Evolutionary conservation across 805 yeast genomes (phyloP).

Genomic region (Nakazawaea populi): DNA sequence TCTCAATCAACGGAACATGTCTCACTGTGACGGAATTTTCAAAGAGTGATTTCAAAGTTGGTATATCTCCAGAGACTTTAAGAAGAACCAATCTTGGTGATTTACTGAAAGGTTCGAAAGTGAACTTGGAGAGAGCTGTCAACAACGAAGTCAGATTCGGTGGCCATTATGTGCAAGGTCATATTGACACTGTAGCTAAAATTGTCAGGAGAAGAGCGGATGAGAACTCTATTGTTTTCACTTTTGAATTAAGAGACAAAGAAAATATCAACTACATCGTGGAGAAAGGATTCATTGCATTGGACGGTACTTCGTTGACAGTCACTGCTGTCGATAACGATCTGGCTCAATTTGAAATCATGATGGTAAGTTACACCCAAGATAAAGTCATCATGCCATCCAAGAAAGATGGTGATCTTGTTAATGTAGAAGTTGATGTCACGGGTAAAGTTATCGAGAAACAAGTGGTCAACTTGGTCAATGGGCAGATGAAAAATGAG

Average conservation of each 20-base stretch:
- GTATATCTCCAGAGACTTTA: conserved; percentile 88
- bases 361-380: conserved; percentile 92
- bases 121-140: conserved; percentile 91
- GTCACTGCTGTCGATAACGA: conserved; percentile 70
- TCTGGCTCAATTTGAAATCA: conserved; percentile 60
- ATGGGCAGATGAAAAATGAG: conserved; percentile 43
- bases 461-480: conserved; percentile 61
- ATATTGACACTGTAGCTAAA: conserved; percentile 82
- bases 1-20: conserved; percentile 85
- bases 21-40: conserved; percentile 83
- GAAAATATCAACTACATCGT: conserved; percentile 71
- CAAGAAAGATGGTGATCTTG: conserved; percentile 56
- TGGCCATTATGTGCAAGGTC: conserved; percentile 98
- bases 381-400: conserved; percentile 66
- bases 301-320: conserved; percentile 93
- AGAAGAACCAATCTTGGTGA: conserved; percentile 71
- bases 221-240: conserved; percentile 70
- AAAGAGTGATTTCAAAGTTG: conserved; percentile 68
- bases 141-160: conserved; percentile 78
- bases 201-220: conserved; percentile 53
- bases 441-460: conserved; percentile 89
- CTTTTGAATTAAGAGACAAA: conserved; percentile 63
- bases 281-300: conserved; percentile 88
- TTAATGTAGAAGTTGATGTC: conserved; percentile 92
- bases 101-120: conserved; percentile 51